Evolutionary conservation across 768 basidiomycete genomes (phyloP).

Genomic region (Tulasnella sp.): DNA sequence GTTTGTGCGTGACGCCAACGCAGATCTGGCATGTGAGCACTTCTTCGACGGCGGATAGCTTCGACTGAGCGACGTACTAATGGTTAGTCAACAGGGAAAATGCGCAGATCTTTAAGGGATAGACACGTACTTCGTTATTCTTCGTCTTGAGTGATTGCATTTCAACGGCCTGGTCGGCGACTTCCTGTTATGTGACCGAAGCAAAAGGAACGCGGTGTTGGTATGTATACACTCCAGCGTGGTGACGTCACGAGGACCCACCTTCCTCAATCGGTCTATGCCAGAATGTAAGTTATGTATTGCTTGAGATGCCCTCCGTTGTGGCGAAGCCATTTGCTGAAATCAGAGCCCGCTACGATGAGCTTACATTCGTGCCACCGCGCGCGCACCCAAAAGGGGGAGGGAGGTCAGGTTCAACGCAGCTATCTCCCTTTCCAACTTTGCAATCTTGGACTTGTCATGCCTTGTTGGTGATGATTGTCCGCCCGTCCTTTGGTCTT

Average conservation of each 20-base stretch:
- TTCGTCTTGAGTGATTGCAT: not conserved
- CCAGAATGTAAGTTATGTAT: not conserved
- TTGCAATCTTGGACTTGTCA: not conserved
- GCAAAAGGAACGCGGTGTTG: not conserved
- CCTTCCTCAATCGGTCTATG: not conserved
- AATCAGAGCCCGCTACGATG: not conserved
- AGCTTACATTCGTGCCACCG: not conserved
- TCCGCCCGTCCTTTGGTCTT: conserved; percentile 1
- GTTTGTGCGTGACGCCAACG: not conserved
- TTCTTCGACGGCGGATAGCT: not conserved
- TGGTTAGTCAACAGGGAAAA: not conserved
- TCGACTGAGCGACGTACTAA: not conserved
- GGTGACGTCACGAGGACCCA: not conserved
- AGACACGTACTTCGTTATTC: not conserved
- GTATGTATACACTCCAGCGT: not conserved
- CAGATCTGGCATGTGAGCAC: conserved; percentile 5
- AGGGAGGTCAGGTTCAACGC: not conserved
- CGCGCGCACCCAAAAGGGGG: not conserved
- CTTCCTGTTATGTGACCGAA: not conserved
- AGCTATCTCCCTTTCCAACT: not conserved
- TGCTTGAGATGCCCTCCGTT: not conserved
- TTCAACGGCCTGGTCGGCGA: not conserved
- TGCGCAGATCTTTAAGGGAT: not conserved
- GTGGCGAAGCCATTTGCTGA: not conserved
- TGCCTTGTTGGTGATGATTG: not conserved